A percentile compares a stretch with the other conserved stretches of the same genome.
These are phyloP conservation scores for Trypanosomatidae sp. DNA, from an alignment of 208 protist species.

Conservation along the genomic window DNA sequence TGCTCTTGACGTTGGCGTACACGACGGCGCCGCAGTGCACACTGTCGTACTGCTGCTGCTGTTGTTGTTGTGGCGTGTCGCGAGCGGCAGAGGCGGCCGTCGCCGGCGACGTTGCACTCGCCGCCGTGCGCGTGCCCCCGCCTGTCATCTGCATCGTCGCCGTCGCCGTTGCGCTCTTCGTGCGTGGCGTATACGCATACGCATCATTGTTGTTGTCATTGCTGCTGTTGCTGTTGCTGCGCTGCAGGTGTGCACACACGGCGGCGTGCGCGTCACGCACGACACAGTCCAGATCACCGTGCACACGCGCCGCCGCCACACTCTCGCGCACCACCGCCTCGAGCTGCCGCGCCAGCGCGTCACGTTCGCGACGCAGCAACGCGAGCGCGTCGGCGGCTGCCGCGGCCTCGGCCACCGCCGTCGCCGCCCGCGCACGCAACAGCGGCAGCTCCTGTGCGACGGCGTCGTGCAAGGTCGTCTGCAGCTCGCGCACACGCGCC, in stretches of 20 bases:
- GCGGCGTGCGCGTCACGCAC: constrained; percentile 19
- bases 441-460: constrained; percentile 34
- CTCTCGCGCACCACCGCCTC: constrained; percentile 53
- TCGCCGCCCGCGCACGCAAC: constrained; percentile 42
- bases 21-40: too few species aligned
- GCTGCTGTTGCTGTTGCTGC: too few species aligned
- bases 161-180: too few species aligned
- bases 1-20: too few species aligned
- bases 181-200: too few species aligned
- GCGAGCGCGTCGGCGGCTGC: constrained; percentile 43
- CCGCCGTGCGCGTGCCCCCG: constrained; percentile 6
- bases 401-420: constrained; percentile 33
- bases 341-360: constrained; percentile 47
- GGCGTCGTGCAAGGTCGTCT: too few species aligned
- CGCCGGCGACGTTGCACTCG: too few species aligned
- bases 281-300: constrained; percentile 40
- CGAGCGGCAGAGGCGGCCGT: too few species aligned
- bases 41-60: too few species aligned
- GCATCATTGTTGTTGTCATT: too few species aligned
- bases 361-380: constrained; percentile 40
- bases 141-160: constrained; percentile 32
- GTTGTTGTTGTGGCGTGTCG: too few species aligned
- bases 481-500: constrained; percentile 27
- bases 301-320: constrained; percentile 20
- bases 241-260: too few species aligned